A percentile compares a stretch with the other conserved stretches of the same genome.
Evolutionary conservation across 306 rosid genomes (phyloP).

Genomic region (Ochetophila trinervis): DNA sequence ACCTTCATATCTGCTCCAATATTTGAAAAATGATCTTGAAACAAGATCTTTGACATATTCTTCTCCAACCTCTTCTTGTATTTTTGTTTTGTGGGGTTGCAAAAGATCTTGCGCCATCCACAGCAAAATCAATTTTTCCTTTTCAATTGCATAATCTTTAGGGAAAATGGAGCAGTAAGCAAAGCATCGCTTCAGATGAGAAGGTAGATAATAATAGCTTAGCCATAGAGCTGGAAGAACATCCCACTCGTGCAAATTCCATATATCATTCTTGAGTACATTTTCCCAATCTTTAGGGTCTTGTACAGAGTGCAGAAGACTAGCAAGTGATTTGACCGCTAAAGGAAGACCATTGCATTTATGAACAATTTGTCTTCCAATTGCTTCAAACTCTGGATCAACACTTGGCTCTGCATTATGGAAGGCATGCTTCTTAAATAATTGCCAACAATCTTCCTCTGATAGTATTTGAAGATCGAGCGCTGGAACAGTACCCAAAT

Average conservation of each 20-base stretch:
- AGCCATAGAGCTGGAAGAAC: slow-evolving; percentile 16
- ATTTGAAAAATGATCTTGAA: slow-evolving; percentile 21
- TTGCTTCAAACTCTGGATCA: neutral
- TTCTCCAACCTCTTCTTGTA: slow-evolving; percentile 16
- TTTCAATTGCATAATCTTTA: slow-evolving; percentile 15
- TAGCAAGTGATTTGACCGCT: neutral
- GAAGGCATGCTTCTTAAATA: slow-evolving; percentile 7
- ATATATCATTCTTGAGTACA: neutral
- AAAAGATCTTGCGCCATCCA: slow-evolving; percentile 44
- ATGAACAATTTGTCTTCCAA: slow-evolving; percentile 12
- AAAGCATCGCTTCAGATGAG: slow-evolving; percentile 21
- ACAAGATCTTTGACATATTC: slow-evolving; percentile 25
- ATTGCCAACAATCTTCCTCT: neutral
- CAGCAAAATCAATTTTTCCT: slow-evolving; percentile 7
- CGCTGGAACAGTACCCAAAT: neutral
- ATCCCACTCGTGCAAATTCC: neutral
- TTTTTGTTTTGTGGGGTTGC: neutral
- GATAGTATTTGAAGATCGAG: too few species aligned
- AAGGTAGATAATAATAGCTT: slow-evolving; percentile 11
- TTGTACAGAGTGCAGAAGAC: neutral
- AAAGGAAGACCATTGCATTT: slow-evolving; percentile 32
- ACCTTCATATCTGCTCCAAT: too few species aligned
- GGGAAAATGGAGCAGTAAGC: slow-evolving; percentile 26
- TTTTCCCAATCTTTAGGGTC: neutral
- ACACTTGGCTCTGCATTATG: neutral